phyloP scores from a whole-genome alignment of 2,329 filamentous ascomycete species.

The Fusarium miscanthi region DNA sequence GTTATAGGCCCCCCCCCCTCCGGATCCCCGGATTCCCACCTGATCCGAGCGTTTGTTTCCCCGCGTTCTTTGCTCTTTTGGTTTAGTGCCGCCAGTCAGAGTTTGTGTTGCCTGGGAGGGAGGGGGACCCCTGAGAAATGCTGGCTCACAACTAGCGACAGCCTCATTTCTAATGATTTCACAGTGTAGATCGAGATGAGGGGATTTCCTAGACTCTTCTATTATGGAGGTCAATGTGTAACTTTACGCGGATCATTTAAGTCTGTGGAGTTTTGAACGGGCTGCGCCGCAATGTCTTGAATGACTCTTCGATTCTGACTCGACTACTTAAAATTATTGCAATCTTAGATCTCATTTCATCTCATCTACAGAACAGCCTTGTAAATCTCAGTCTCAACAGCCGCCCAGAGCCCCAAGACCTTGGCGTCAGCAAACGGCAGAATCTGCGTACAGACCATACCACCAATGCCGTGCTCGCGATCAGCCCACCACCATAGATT shows the following conservation, averaged over 20 bases:
- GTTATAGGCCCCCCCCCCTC: not conserved
- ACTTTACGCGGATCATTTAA: not conserved
- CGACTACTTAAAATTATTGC: not conserved
- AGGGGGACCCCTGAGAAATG: not conserved
- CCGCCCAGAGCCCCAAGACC: constrained; percentile 55
- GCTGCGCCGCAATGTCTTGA: not conserved
- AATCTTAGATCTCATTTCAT: not conserved
- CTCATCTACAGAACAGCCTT: constrained; percentile 28
- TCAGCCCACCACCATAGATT: constrained; percentile 74
- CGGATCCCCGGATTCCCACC: constrained; percentile 24
- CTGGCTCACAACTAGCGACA: not conserved
- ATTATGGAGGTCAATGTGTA: not conserved
- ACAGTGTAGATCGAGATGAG: not conserved
- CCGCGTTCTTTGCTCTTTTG: constrained; percentile 16
- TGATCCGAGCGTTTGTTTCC: constrained; percentile 19
- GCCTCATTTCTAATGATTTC: not conserved
- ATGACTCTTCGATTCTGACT: not conserved
- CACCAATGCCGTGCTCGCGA: constrained; percentile 67
- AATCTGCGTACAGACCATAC: constrained; percentile 62
- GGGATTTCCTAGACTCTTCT: not conserved
- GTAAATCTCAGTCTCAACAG: constrained; percentile 55
- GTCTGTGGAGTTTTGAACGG: not conserved
- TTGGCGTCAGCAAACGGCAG: constrained; percentile 60
- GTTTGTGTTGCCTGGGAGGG: not conserved
- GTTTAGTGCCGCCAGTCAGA: constrained; percentile 1